Evolutionary conservation across 371 early-diverging fungal genomes (phyloP), one percentile per base, ranked within the genome.

Genomic region (Lichtheimia hyalospora): DNA sequence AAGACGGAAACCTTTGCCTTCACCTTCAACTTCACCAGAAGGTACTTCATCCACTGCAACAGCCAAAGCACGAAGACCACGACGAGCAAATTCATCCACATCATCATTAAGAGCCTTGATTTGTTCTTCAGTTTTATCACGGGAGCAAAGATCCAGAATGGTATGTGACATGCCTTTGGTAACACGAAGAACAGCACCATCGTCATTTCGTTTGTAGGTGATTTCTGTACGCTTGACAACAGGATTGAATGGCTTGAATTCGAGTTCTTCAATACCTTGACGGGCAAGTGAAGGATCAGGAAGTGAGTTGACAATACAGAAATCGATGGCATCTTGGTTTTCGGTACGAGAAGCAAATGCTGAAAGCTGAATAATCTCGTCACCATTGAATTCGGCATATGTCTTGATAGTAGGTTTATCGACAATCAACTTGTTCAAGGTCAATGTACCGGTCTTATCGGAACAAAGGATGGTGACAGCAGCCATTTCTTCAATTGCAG

Each of bases 361-460:
- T 62, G 85, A 84, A 39, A 73, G 71, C 43, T 79, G 75, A 43
- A 89, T 80, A 43, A 89, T 72, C 46, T 83, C 76, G 8, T 89
- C 87, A 48, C 66, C 72, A 56, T 73, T 68, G 51, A 74, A 70
- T 24, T 79, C 75, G 7, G 84, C 74, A 52, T 87, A 87, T 60
- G 76, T 75, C 79, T 84, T 85, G 74, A 87, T 79, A 53, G 84
- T 76, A 54, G 83, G 75, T 58, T 77, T 70, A 64, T 83, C 83
- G 57, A 93, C 89, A 67, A 81, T 85, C 72, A 95, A 85, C 79
- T 93, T 90, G 83, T 95, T 95, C 60, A 93, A 85, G 39, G 97
- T 97, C 65, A 97, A 82, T 16, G 97, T 97, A 53, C 97, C 97
- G 14, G 97, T 97, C 84, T 97, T 97, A 83, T 96, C 97, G 10